Base-by-base conservation (phyloP, 2,329 filamentous ascomycete species). In the Botrytis fabae region DNA sequence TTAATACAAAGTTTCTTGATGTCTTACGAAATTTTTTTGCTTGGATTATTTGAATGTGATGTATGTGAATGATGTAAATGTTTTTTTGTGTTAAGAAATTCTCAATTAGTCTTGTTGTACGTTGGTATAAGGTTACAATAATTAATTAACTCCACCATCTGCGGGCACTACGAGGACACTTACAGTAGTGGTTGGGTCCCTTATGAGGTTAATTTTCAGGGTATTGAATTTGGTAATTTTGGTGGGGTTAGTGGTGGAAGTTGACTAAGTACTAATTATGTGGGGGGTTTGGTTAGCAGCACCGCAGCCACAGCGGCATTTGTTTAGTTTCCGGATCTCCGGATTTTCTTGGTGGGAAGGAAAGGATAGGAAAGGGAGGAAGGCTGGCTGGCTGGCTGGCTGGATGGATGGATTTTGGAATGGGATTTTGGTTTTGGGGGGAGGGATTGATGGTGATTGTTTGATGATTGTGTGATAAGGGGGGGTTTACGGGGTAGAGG, bases 1-100 rank as follows among this genome's bases (percentile, higher is more conserved):
- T 74, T 81, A 81, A 81, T 81, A 80, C 54, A 80, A 80, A 80
- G 70, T 76, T 75, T 77, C 76, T 74, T 80, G 57, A 73, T 66
- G 70, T 70, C 38, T 66, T 68, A 72, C 69, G 70, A 72, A 72
- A 25, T 18, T 25, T 61, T 38, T 65, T 8, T 10, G 9, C 14
- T 16, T 65, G 16, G 20, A 35, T 51, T 4, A 12, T 25, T 46
- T 68, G 16, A 40, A 68, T 68, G 48, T 57, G 46, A 68, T 8
- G 6, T 38, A 1, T 44, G 32, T 57, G 69, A 70, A 54, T 32
- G 14, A 35, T 64, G 16, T 46, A 38, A 14, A 35, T 35, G 14
- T 1, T 8, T 4, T 48, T 48, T 35, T 4, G 35, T 40, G 12
- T 12, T 25, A 22, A n/a, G 35, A 9, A 40, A 16, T 61, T 20